These are phyloP conservation scores for Plectranthus barbatus DNA, from an alignment of 257 asterid genomes.

Conservation along the genomic window DNA sequence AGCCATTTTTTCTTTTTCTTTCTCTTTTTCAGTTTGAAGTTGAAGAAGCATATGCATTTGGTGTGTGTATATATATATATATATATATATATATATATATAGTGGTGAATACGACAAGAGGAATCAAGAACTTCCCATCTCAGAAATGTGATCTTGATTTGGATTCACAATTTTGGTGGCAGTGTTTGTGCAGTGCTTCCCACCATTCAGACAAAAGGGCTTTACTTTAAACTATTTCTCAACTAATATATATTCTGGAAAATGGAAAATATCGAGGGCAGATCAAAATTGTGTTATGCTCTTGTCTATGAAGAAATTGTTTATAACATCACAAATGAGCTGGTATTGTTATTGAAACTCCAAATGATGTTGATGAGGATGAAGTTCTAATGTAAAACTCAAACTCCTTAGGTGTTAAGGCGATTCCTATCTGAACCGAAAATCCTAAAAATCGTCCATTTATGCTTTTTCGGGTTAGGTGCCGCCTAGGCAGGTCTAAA, in stretches of 20 bases:
- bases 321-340: not conserved
- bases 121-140: not conserved
- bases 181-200: conserved; percentile 13
- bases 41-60: not conserved
- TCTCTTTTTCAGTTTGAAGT: not conserved
- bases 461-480: too few species aligned
- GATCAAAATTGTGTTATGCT: conserved; percentile 8
- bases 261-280: not conserved
- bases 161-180: conserved; percentile 6
- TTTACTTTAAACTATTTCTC: not conserved
- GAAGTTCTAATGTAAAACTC: too few species aligned
- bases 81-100: conserved; percentile 5
- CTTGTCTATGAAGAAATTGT: not conserved
- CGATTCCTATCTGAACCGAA: too few species aligned
- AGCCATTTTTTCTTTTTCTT: conserved; percentile 16
- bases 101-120: conserved; percentile 7
- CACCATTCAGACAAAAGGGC: conserved; percentile 1
- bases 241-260: not conserved
- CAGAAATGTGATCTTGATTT: conserved; percentile 15
- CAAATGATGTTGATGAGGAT: too few species aligned
- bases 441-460: too few species aligned
- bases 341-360: not conserved
- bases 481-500: too few species aligned
- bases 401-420: too few species aligned
- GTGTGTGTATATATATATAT: conserved; percentile 5